Conservation (phyloP, 345 rosid genomes). For the Psidium guajava region DNA sequence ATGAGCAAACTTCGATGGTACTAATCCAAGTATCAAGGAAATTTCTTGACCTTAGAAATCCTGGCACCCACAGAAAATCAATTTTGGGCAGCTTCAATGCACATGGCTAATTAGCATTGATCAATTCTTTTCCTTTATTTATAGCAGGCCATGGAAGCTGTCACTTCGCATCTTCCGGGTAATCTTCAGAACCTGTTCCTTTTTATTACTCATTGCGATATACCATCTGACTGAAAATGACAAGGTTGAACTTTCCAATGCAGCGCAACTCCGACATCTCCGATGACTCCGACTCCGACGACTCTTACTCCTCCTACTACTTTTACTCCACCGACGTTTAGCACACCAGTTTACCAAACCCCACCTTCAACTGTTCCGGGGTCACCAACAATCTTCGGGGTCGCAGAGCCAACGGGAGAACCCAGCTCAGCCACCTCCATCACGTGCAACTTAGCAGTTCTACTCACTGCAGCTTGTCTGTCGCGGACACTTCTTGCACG, state of each 20-base stretch:
- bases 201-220: not conserved
- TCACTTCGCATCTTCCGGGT: conserved; percentile 37
- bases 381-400: conserved; percentile 43
- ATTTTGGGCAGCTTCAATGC: not conserved
- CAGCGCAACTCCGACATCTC: conserved; percentile 43
- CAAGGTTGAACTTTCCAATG: not conserved
- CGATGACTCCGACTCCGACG: conserved; percentile 17
- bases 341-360: conserved; percentile 6
- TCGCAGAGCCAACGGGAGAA: conserved; percentile 69
- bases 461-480: conserved; percentile 30
- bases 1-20: not conserved
- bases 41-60: not conserved
- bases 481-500: not conserved
- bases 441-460: conserved; percentile 23
- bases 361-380: conserved; percentile 33
- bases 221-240: not conserved
- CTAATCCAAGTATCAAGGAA: not conserved
- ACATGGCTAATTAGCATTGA: not conserved
- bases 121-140: not conserved
- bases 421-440: conserved; percentile 62
- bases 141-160: conserved; percentile 78
- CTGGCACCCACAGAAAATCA: not conserved
- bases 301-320: conserved; percentile 13
- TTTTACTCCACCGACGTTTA: conserved; percentile 7
- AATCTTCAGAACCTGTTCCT: not conserved